phyloP scores from a whole-genome alignment of 202 grass and related monocot species.

The Dendrocalamus latiflorus region DNA sequence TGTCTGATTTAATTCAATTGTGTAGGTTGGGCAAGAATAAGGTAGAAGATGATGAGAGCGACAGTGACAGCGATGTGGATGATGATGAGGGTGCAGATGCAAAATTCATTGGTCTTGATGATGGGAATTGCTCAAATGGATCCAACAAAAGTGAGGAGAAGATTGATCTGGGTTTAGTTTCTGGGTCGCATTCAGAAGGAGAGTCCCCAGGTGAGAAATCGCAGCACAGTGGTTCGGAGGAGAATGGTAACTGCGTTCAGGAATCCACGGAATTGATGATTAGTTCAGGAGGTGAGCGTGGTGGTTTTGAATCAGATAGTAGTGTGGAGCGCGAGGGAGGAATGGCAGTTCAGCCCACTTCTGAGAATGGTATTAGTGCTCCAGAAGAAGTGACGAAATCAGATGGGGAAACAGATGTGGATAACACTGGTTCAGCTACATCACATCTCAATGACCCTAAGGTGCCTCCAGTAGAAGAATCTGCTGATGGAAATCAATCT shows the following conservation, averaged over 20 bases:
- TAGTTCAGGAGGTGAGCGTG: conserved; percentile 28
- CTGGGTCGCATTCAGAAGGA: conserved; percentile 46
- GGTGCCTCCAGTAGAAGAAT: conserved; percentile 17
- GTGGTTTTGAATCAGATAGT: conserved; percentile 36
- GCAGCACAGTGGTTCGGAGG: conserved; percentile 34
- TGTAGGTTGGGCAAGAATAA: conserved; percentile 95
- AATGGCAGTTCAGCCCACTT: conserved; percentile 18
- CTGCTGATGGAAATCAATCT: background rate
- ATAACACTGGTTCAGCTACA: conserved; percentile 12
- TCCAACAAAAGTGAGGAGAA: conserved; percentile 46
- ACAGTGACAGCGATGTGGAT: conserved; percentile 59
- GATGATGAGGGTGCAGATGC: conserved; percentile 34
- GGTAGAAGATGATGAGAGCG: conserved; percentile 61
- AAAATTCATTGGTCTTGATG: conserved; percentile 65
- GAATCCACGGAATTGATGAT: conserved; percentile 7
- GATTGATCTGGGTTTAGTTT: conserved; percentile 39
- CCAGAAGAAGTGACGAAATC: conserved; percentile 18
- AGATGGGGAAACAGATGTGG: conserved; percentile 16
- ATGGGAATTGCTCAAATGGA: conserved; percentile 51
- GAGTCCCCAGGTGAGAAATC: conserved; percentile 58
- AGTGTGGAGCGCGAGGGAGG: conserved; percentile 33
- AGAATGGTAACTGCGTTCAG: conserved; percentile 21
- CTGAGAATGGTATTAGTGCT: conserved; percentile 19
- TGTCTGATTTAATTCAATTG: conserved; percentile 13
- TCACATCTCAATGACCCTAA: conserved; percentile 19